Evolutionary conservation across 306 rosid species (phyloP), one percentile per base, ranked within the genome.

Genomic region (Vigna trinervia): DNA sequence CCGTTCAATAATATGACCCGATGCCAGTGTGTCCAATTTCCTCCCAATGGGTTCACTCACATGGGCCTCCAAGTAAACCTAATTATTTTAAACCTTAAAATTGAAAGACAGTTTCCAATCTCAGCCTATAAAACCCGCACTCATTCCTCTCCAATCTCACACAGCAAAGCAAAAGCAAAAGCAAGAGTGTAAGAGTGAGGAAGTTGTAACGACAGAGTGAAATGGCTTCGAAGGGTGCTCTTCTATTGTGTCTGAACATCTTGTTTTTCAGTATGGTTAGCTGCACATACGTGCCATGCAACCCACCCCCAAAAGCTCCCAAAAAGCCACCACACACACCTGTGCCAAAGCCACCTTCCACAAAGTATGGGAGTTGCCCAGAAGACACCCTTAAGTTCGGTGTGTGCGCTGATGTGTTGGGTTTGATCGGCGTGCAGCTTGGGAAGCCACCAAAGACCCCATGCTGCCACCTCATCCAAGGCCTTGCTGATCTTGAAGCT

Each of bases 401-500:
- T 1, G 95, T 78, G 4, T 94, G 97, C 1, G 97, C 92, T 19
- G 66, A 90, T 78, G 10, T 94, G 80, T 73, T 94, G 69, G 93
- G 85, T 39, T 81, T 92, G 83, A 84, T 89, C 9, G 78, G 88
- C 50, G 81, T 90, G 22, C 57, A 88, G 7, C 86, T 92, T 8
- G 98, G 98, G 0, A 68, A 75, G 38, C 92, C 94, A 20, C 90
- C 93, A 30, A 85, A 81, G 79, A 71, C 74, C n/a, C 93, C 94
- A 53, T 94, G 96, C 61, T 92, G 98, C 78, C 4, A 63, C 5
- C 89, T 94, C 36, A 32, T 92, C 62, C 2, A 83, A 1, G 90
- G 90, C 12, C 86, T 94, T 1, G 96, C 11, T 30, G 86, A 94
- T 63, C 91, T 94, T 71, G 97, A 92, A 56, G 98, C 97, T 3